Percentiles rank a stretch among this genome's conserved stretches.
Evolutionary conservation across 345 rosid genomes (phyloP).

Genomic region (Brassica nigra): DNA sequence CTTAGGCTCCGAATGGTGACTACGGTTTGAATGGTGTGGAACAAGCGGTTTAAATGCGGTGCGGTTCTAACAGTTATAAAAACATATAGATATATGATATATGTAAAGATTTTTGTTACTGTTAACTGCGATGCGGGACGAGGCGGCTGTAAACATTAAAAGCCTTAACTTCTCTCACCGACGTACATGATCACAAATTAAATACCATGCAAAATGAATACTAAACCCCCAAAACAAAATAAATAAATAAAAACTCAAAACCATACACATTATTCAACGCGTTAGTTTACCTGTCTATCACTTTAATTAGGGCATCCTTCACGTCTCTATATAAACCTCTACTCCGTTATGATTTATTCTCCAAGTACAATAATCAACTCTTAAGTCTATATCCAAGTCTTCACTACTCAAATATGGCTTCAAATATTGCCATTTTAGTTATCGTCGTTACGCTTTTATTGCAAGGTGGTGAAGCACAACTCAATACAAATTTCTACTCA

Average conservation of each 20-base stretch:
- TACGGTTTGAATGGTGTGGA: no score
- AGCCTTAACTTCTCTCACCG: background rate
- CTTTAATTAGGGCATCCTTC: constrained; percentile 23
- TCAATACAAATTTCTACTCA: constrained; percentile 63
- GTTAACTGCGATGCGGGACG: no score
- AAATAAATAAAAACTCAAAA: constrained; percentile 2
- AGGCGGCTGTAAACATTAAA: no score
- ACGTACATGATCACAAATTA: background rate
- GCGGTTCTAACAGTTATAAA: no score
- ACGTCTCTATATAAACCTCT: constrained; percentile 52
- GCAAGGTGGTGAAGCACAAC: constrained; percentile 60
- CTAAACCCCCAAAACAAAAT: constrained; percentile 1
- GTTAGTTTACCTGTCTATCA: constrained; percentile 62
- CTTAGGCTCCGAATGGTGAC: no score
- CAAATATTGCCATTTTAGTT: constrained; percentile 36
- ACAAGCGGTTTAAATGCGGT: no score
- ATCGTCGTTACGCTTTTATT: constrained; percentile 38
- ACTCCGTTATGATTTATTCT: constrained; percentile 2
- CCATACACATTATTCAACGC: constrained; percentile 43
- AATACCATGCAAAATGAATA: constrained; percentile 18
- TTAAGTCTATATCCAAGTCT: constrained; percentile 18
- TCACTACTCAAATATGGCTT: constrained; percentile 36
- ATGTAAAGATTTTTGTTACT: no score
- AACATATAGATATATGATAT: no score
- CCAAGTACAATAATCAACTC: constrained; percentile 18